Percentiles rank a stretch among this genome's conserved stretches.
Evolutionary conservation across 2,329 filamentous ascomycete species (phyloP).

Genomic region (Ascochyta fabae): DNA sequence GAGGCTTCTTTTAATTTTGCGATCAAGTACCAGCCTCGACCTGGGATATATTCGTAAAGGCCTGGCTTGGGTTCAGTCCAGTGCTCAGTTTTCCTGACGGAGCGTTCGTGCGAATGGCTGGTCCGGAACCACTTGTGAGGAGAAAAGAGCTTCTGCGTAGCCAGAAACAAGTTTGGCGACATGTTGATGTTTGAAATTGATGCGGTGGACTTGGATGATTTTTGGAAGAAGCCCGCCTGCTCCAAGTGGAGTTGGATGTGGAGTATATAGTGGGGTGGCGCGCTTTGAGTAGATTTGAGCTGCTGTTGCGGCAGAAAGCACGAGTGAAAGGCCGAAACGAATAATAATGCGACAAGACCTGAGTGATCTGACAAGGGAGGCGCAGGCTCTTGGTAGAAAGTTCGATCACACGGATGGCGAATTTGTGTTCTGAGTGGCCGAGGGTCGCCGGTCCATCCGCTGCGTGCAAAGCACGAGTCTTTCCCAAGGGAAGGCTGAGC

Average conservation of each 20-base stretch:
- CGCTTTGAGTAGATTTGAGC: slow-evolving; percentile 4
- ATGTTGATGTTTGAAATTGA: slow-evolving; percentile 39
- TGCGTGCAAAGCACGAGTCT: slow-evolving; percentile 40
- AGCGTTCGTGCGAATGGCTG: slow-evolving; percentile 46
- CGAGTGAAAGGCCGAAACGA: slow-evolving; percentile 18
- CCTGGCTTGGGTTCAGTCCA: slow-evolving; percentile 58
- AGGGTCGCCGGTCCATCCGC: slow-evolving; percentile 29
- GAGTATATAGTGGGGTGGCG: slow-evolving; percentile 16
- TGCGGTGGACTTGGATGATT: neutral
- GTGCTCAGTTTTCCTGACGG: slow-evolving; percentile 54
- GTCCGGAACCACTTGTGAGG: slow-evolving; percentile 58
- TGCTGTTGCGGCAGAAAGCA: slow-evolving; percentile 18
- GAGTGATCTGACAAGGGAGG: slow-evolving; percentile 15
- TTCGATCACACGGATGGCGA: slow-evolving; percentile 20
- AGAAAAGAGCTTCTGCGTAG: slow-evolving; percentile 56
- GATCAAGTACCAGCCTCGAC: slow-evolving; percentile 59
- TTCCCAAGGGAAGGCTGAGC: slow-evolving; percentile 27
- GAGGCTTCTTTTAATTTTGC: slow-evolving; percentile 47
- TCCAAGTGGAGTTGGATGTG: slow-evolving; percentile 17
- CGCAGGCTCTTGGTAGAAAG: slow-evolving; percentile 17
- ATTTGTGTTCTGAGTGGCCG: slow-evolving; percentile 25
- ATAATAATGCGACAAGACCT: slow-evolving; percentile 3
- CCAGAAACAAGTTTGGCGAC: slow-evolving; percentile 60
- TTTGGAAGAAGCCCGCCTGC: neutral
- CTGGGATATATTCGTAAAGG: slow-evolving; percentile 58